Evolutionary conservation across 257 asterid genomes (phyloP).

Genomic region (Ilex aquifolium): DNA sequence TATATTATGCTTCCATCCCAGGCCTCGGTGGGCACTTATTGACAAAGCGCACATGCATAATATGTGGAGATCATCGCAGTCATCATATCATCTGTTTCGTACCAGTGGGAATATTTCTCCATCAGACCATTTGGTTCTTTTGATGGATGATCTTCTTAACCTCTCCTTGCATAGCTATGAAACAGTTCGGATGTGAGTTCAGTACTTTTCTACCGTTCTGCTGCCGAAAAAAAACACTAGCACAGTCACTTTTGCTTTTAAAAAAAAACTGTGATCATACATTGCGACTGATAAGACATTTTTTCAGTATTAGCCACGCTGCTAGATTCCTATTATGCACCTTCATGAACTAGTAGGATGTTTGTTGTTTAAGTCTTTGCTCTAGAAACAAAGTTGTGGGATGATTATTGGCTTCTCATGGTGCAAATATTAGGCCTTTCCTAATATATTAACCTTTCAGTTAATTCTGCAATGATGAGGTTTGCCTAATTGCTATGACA

Average conservation of each 20-base stretch:
- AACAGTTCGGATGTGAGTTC: constrained; percentile 83
- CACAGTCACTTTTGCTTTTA: neutral
- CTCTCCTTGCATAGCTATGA: constrained; percentile 90
- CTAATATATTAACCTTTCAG: neutral
- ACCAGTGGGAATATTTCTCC: constrained; percentile 50
- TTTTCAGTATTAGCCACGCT: too few relatives aligned
- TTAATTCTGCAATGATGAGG: neutral
- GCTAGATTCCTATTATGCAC: too few relatives aligned
- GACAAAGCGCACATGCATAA: constrained; percentile 93
- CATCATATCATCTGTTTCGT: constrained; percentile 79
- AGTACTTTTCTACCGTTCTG: constrained; percentile 10
- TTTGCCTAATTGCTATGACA: neutral
- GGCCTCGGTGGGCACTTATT: constrained; percentile 94
- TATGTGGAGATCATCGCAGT: constrained; percentile 97
- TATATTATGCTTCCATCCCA: constrained; percentile 23
- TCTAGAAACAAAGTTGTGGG: neutral
- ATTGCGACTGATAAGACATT: too few relatives aligned
- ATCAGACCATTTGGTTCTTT: constrained; percentile 48
- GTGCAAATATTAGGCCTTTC: neutral
- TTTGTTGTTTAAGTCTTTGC: neutral
- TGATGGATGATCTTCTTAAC: constrained; percentile 81
- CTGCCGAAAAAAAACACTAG: constrained; percentile 1
- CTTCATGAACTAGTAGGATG: neutral
- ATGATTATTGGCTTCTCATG: neutral
- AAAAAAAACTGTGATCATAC: constrained; percentile 2